phyloP scores from a whole-genome alignment of 805 yeast species.

The Nakazawaea wyomingensis region DNA sequence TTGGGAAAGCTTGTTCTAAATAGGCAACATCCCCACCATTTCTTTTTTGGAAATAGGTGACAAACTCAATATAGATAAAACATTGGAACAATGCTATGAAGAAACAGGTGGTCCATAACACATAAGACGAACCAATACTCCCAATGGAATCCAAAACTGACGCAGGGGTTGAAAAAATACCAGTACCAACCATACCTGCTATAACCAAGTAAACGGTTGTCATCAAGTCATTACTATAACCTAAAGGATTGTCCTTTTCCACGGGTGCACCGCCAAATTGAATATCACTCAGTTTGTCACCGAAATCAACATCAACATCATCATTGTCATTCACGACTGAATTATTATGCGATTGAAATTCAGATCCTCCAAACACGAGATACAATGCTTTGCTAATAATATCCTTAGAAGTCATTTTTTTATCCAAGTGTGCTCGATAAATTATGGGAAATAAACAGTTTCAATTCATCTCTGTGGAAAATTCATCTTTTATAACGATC shows the following conservation, averaged over 20 bases:
- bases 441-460: no score
- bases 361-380: conserved; percentile 1
- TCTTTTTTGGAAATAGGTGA: conserved; percentile 32
- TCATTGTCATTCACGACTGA: no score
- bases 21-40: conserved; percentile 35
- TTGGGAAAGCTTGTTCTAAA: conserved; percentile 33
- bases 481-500: no score
- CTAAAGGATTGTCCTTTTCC: conserved; percentile 33
- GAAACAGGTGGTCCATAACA: conserved; percentile 38
- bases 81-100: conserved; percentile 33
- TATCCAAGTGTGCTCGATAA: no score
- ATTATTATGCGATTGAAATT: no score
- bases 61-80: conserved; percentile 35
- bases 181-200: conserved; percentile 72
- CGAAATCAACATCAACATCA: no score
- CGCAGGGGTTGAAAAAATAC: conserved; percentile 69
- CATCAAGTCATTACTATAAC: conserved; percentile 40
- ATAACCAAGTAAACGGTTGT: conserved; percentile 63
- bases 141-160: conserved; percentile 45
- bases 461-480: background rate
- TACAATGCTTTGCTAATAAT: background rate
- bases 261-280: conserved; percentile 34
- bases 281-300: background rate
- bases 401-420: background rate
- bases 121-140: conserved; percentile 37